Percentiles rank a stretch among this genome's conserved stretches.
Conservation (phyloP, 1,284 basidiomycete genomes). For the Puccinia coronata region DNA sequence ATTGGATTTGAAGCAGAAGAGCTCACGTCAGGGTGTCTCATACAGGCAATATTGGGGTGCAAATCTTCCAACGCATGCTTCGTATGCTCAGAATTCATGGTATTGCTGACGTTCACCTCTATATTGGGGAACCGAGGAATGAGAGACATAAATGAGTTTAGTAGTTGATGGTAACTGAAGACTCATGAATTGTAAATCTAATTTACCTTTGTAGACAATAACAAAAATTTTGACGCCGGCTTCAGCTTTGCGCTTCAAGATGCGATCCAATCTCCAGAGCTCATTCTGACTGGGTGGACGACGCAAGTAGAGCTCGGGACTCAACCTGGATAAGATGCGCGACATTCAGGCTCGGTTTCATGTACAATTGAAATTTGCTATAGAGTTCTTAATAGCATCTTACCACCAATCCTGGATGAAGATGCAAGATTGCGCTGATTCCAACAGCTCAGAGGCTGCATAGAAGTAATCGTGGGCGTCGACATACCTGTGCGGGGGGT, state of each 20-base stretch:
- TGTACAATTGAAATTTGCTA: too few relatives aligned
- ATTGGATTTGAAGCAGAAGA: not conserved
- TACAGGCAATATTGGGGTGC: conserved; percentile 80
- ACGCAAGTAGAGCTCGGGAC: conserved; percentile 85
- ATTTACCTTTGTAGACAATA: conserved; percentile 63
- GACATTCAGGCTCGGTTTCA: too few relatives aligned
- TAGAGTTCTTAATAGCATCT: conserved; percentile 16
- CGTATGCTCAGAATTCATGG: conserved; percentile 69
- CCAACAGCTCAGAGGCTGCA: conserved; percentile 83
- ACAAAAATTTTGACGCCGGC: conserved; percentile 86
- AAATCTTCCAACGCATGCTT: conserved; percentile 74
- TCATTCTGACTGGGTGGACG: conserved; percentile 79
- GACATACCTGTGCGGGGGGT: conserved; percentile 6
- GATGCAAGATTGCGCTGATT: conserved; percentile 65
- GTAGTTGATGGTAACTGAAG: too few relatives aligned
- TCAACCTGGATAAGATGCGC: conserved; percentile 66
- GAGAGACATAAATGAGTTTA: not conserved
- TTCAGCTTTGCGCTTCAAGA: conserved; percentile 81
- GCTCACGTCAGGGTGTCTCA: conserved; percentile 61
- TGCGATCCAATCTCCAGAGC: conserved; percentile 80
- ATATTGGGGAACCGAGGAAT: conserved; percentile 8
- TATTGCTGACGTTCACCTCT: conserved; percentile 83
- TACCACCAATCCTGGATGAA: conserved; percentile 79
- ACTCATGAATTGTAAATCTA: too few relatives aligned
- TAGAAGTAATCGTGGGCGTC: conserved; percentile 75